A percentile compares a stretch with the other conserved stretches of the same genome.
phyloP scores from a whole-genome alignment of 805 yeast species.

The Sugiyamaella valdiviana region DNA sequence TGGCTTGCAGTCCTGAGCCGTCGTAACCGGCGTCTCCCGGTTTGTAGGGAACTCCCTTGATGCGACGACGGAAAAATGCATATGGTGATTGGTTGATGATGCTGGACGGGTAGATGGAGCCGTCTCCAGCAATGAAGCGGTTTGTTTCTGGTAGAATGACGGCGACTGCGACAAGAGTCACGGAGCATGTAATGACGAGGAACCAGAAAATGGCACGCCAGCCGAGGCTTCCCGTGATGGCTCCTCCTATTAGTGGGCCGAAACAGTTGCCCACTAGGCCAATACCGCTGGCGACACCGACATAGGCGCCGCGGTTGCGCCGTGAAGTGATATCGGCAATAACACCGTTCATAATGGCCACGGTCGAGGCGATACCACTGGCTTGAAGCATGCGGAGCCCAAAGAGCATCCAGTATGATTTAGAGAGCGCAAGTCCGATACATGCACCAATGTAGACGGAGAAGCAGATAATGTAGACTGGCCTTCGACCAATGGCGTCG shows the following conservation, averaged over 20 bases:
- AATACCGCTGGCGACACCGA: conserved; percentile 60
- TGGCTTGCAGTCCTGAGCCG: background rate
- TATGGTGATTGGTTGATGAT: conserved; percentile 24
- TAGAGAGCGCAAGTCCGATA: conserved; percentile 56
- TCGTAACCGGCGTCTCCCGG: conserved; percentile 18
- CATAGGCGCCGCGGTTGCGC: conserved; percentile 61
- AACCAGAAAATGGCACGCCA: conserved; percentile 72
- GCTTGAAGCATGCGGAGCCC: conserved; percentile 73
- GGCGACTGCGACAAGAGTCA: conserved; percentile 30
- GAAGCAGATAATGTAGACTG: conserved; percentile 51
- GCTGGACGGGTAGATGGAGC: conserved; percentile 48
- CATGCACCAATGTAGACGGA: conserved; percentile 53
- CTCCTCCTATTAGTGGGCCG: conserved; percentile 66
- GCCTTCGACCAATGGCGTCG: conserved; percentile 68
- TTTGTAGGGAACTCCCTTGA: conserved; percentile 22
- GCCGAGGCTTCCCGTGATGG: conserved; percentile 40
- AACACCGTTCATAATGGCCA: conserved; percentile 63
- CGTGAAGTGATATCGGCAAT: conserved; percentile 68
- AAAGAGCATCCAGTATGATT: conserved; percentile 54
- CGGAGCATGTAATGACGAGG: conserved; percentile 57
- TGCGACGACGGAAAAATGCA: conserved; percentile 15
- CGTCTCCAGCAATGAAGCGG: conserved; percentile 67
- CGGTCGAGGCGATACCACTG: conserved; percentile 66
- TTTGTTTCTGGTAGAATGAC: conserved; percentile 67
- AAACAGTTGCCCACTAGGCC: conserved; percentile 68